These are phyloP conservation scores for Fomitopsis betulina DNA, from an alignment of 1,284 basidiomycete species.

Conservation along the genomic window DNA sequence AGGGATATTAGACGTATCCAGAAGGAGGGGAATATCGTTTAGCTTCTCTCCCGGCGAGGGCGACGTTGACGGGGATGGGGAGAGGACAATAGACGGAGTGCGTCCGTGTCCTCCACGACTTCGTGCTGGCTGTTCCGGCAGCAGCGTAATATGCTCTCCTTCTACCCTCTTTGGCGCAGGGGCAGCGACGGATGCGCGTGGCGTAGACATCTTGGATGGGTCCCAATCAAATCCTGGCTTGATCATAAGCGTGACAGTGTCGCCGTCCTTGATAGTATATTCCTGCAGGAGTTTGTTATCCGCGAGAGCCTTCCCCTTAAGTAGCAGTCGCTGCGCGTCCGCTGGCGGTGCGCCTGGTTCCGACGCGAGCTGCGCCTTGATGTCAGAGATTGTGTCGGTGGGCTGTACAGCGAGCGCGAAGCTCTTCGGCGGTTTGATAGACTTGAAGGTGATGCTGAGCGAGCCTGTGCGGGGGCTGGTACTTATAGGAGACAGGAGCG, in stretches of 20 bases:
- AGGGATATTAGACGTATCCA: constrained; percentile 50
- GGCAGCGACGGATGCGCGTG: constrained; percentile 7
- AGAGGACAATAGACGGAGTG: constrained; percentile 71
- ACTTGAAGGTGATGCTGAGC: constrained; percentile 82
- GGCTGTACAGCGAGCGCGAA: constrained; percentile 68
- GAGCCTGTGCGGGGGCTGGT: constrained; percentile 33
- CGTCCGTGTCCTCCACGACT: constrained; percentile 43
- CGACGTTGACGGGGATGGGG: constrained; percentile 58
- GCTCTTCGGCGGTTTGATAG: constrained; percentile 77
- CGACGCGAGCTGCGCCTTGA: constrained; percentile 70
- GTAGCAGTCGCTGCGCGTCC: constrained; percentile 75
- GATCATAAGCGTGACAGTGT: constrained; percentile 79
- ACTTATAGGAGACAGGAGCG: neutral
- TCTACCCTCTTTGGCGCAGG: constrained; percentile 18
- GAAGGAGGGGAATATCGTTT: constrained; percentile 60
- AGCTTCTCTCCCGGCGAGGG: constrained; percentile 38
- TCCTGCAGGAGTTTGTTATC: constrained; percentile 86
- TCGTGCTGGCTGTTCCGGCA: constrained; percentile 21
- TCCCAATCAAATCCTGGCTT: constrained; percentile 75
- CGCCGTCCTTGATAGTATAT: constrained; percentile 77
- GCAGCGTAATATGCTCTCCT: constrained; percentile 16
- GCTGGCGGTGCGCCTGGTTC: constrained; percentile 64
- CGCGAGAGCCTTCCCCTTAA: constrained; percentile 89
- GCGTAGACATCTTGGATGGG: constrained; percentile 31
- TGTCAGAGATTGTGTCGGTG: constrained; percentile 73